Evolutionary conservation across 768 basidiomycete genomes (phyloP).

Genomic region (Leccinum variicolor): DNA sequence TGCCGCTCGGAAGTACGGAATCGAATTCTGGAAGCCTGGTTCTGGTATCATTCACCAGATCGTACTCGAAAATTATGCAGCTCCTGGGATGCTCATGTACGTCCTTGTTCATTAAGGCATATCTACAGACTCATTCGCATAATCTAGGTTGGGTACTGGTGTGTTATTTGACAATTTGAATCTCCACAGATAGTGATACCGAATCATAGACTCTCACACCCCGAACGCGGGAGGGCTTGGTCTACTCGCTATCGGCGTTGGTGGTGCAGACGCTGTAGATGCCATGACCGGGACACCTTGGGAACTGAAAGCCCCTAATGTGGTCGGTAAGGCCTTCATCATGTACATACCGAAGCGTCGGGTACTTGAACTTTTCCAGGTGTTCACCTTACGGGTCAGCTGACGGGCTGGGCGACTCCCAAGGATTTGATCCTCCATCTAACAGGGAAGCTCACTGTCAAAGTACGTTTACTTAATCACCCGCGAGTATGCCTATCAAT

Average conservation of each 20-base stretch:
- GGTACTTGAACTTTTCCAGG: conserved; percentile 42
- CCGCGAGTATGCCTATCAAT: neutral
- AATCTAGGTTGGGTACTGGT: conserved; percentile 78
- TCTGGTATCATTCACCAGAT: conserved; percentile 94
- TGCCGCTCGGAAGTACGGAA: conserved; percentile 86
- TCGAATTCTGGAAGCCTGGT: conserved; percentile 98
- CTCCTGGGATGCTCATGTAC: conserved; percentile 90
- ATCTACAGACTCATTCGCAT: conserved; percentile 3
- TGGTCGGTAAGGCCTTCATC: conserved; percentile 55
- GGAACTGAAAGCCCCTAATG: conserved; percentile 90
- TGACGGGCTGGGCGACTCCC: conserved; percentile 90
- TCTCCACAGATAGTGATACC: neutral
- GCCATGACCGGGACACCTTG: conserved; percentile 98
- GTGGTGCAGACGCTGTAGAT: conserved; percentile 97
- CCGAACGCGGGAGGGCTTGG: conserved; percentile 98
- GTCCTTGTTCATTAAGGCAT: conserved; percentile 18
- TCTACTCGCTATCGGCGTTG: conserved; percentile 96
- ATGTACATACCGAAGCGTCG: neutral
- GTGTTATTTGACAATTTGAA: conserved; percentile 9
- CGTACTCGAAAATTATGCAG: conserved; percentile 96
- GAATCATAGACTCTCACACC: conserved; percentile 83
- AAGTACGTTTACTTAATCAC: conserved; percentile 48
- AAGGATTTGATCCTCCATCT: conserved; percentile 96
- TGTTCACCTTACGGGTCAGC: conserved; percentile 80
- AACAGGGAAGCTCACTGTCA: conserved; percentile 90